Conservation (phyloP, 768 basidiomycete species). For the Mycena filopes region DNA sequence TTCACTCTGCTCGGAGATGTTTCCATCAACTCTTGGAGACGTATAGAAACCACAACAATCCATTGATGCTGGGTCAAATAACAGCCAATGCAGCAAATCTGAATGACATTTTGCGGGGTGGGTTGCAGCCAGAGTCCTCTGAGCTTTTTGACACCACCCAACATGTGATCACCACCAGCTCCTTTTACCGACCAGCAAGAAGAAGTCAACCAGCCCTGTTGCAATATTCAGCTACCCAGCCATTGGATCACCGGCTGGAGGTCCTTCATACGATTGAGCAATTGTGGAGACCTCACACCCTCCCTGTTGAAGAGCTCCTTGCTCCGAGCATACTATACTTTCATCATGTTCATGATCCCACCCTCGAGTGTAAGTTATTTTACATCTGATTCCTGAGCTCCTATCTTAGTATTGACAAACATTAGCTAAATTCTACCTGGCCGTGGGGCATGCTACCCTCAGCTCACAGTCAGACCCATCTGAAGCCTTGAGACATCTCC, state of each 20-base stretch:
- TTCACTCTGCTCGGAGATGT: neutral
- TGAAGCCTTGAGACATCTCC: neutral
- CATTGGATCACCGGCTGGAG: too few relatives aligned
- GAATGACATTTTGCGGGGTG: neutral
- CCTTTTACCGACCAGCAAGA: neutral
- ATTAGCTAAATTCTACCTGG: neutral
- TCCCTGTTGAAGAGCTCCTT: too few relatives aligned
- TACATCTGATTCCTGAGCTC: too few relatives aligned
- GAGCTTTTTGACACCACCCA: neutral
- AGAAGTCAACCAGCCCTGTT: neutral
- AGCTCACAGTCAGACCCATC: neutral
- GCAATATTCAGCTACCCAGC: too few relatives aligned
- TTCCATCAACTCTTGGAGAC: neutral
- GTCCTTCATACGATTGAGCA: too few relatives aligned
- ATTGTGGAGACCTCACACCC: too few relatives aligned
- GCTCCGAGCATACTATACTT: too few relatives aligned
- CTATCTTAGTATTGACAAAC: neutral
- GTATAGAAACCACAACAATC: neutral
- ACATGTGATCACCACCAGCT: neutral
- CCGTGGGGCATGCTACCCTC: neutral
- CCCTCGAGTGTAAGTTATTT: too few relatives aligned
- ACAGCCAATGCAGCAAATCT: neutral
- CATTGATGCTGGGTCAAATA: neutral
- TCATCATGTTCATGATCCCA: too few relatives aligned
- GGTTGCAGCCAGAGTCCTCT: neutral